Evolutionary conservation across 1,284 basidiomycete genomes (phyloP), one percentile per base, ranked within the genome.

Genomic region (Ceratobasidium sp.): DNA sequence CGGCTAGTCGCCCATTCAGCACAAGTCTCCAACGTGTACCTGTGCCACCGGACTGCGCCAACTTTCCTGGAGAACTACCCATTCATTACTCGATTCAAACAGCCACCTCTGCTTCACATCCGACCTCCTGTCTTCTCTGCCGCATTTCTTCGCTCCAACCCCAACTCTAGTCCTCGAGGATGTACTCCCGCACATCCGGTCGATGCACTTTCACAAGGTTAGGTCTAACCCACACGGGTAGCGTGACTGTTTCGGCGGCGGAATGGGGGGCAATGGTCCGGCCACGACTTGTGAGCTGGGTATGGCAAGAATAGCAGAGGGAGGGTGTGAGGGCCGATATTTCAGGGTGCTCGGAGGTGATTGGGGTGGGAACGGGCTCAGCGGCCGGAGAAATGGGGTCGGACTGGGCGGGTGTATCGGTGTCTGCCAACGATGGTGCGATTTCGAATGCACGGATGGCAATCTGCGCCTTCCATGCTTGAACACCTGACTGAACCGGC

Each of bases 261-360:
- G 46, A 23, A 27, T 8, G 55, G 35, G 55, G 23, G 14, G 35
- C 16, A 12, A 35, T 27, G 38, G 54, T 46, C 16, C 71, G 71
- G 80, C 88, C 89, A 79, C 87, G 87, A 82, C 92, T 92, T 0
- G 91, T 92, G 55, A 94, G 84, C 0, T 89, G 91, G 4, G 93
- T 92, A 78, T 92, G 88, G 81, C 94, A 95, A 10, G 90, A 87
- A 82, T 95, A 95, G 82, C 94, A 95, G 1, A 95, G 86, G 44
- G 86, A 81, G 0, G 86, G 83, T 0, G 89, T 87, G 35, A 74
- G 71, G 41, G 65, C 18, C 23, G 18, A 10, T 44, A 10, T 10
- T 50, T 7, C 33, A 93, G 85, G 8, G 86, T 86, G 16, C 79
- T 80, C 14, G 78, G 81, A 79, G 79, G 82, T 78, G 79, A 79